These are phyloP conservation scores for Exobasidium cylindrosporum DNA, from an alignment of 1,284 basidiomycete species.

Conservation along the genomic window DNA sequence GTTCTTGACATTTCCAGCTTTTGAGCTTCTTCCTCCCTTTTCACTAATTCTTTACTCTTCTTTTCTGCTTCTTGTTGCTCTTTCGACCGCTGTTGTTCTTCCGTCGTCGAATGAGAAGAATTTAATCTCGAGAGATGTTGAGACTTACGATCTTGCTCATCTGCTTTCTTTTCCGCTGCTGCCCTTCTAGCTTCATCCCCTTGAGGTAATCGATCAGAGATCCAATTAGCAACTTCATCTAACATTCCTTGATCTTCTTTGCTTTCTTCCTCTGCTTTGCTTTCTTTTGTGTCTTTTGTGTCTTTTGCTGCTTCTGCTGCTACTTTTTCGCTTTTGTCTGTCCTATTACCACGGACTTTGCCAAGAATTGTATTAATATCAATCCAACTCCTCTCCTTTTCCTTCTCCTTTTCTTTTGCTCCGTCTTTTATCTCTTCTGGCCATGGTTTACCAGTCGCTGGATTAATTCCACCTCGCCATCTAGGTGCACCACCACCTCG, in stretches of 20 bases:
- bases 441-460: conserved; percentile 39
- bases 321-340: conserved; percentile 7
- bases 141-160: conserved; percentile 19
- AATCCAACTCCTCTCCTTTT: conserved; percentile 27
- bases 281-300: conserved; percentile 1
- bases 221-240: conserved; percentile 45
- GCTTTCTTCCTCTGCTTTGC: conserved; percentile 7
- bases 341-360: conserved; percentile 1
- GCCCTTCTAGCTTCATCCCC: conserved; percentile 36
- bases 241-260: conserved; percentile 20
- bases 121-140: conserved; percentile 17
- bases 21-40: neutral
- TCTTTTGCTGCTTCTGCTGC: neutral
- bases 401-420: conserved; percentile 14
- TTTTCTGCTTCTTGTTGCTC: neutral
- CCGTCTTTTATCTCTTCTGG: conserved; percentile 18
- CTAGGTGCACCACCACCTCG: conserved; percentile 67
- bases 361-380: conserved; percentile 44
- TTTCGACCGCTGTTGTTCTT: neutral
- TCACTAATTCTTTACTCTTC: neutral
- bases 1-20: neutral
- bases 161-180: conserved; percentile 25
- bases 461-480: conserved; percentile 46
- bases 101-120: conserved; percentile 10
- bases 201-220: conserved; percentile 45